These are phyloP conservation scores for Erodium moschatum DNA, from an alignment of 441 rosid species.

Conservation along the genomic window DNA sequence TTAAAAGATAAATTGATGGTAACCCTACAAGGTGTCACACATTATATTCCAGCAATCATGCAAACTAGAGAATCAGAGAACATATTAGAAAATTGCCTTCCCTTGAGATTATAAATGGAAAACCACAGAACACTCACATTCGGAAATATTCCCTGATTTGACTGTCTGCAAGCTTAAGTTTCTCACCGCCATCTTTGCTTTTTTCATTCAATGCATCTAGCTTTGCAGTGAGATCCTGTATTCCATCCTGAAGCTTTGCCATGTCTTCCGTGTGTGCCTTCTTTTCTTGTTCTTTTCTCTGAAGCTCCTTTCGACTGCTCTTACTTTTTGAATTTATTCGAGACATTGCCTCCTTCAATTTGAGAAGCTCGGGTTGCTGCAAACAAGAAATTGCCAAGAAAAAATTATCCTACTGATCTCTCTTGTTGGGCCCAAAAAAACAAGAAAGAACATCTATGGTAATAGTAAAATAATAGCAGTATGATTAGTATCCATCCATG, in stretches of 20 bases:
- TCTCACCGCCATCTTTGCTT: constrained; percentile 72
- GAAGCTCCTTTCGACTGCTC: constrained; percentile 74
- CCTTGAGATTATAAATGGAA: neutral
- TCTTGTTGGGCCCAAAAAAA: constrained; percentile 5
- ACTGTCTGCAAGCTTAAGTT: constrained; percentile 68
- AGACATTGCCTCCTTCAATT: constrained; percentile 71
- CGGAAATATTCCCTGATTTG: constrained; percentile 75
- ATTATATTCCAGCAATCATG: constrained; percentile 1
- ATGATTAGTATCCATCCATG: neutral
- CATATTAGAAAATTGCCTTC: neutral
- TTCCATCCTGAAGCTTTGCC: constrained; percentile 57
- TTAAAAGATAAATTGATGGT: constrained; percentile 1
- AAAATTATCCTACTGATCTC: constrained; percentile 17
- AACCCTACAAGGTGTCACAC: neutral
- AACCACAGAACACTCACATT: constrained; percentile 48
- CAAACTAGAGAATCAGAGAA: neutral
- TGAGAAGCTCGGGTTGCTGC: constrained; percentile 93
- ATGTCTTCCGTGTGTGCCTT: constrained; percentile 62
- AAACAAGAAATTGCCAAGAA: constrained; percentile 19
- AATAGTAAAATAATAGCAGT: constrained; percentile 4
- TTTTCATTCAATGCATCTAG: constrained; percentile 63
- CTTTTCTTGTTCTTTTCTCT: constrained; percentile 60
- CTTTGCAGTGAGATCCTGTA: constrained; percentile 65
- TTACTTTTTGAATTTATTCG: constrained; percentile 80
- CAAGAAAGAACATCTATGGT: neutral